A percentile compares a stretch with the other conserved stretches of the same genome.
Evolutionary conservation across 1,284 basidiomycete species (phyloP).

Genomic region (Boletellus deceptivus): DNA sequence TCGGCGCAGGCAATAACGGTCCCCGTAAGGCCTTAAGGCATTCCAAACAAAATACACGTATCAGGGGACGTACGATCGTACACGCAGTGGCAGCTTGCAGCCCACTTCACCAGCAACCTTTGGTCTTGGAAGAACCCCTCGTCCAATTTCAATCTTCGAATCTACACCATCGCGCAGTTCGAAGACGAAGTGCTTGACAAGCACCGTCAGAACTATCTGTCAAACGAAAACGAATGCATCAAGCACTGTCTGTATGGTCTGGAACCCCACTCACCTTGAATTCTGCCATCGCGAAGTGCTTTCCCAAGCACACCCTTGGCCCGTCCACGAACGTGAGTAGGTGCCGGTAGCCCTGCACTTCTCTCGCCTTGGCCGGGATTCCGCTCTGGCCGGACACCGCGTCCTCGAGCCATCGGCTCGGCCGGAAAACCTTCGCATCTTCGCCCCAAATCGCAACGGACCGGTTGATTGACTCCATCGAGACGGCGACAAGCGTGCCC

Average conservation of each 20-base stretch:
- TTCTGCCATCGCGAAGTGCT: conserved; percentile 40
- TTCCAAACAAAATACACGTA: too few species aligned
- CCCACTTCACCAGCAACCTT: conserved; percentile 20
- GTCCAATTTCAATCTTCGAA: background rate
- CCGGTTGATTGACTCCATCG: conserved; percentile 46
- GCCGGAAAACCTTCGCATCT: conserved; percentile 36
- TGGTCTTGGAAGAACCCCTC: background rate
- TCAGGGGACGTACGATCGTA: conserved; percentile 7
- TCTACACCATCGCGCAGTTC: background rate
- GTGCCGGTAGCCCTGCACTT: conserved; percentile 40
- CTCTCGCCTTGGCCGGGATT: conserved; percentile 27
- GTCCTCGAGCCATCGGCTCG: conserved; percentile 36
- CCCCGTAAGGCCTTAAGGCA: too few species aligned
- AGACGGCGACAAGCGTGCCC: conserved; percentile 41
- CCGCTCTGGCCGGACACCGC: background rate
- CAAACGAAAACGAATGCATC: too few species aligned
- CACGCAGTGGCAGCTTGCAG: conserved; percentile 19
- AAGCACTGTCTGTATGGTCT: too few species aligned
- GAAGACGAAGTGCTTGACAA: background rate
- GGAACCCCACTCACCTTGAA: conserved; percentile 39
- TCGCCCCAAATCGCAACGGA: conserved; percentile 36
- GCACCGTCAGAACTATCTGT: background rate
- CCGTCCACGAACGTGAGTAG: conserved; percentile 42
- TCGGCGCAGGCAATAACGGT: too few species aligned
- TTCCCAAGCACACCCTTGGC: conserved; percentile 42